phyloP scores from a whole-genome alignment of 345 rosid species.

The Syzygium aromaticum region DNA sequence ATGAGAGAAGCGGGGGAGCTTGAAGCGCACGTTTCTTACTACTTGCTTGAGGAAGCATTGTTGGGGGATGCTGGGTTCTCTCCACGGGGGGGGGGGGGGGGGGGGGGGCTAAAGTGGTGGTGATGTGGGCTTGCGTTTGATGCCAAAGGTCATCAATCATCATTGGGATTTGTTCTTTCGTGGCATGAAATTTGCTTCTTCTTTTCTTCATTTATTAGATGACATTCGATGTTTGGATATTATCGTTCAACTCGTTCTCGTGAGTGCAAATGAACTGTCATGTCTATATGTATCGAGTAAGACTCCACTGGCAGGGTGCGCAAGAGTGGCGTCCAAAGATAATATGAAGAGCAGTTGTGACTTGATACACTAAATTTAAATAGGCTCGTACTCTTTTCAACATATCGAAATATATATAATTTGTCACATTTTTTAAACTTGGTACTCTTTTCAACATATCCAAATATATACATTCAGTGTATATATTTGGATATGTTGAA shows the following conservation, averaged over 20 bases:
- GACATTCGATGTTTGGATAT: neutral
- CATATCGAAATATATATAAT: too few species aligned
- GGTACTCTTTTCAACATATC: too few species aligned
- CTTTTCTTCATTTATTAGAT: rapidly evolving
- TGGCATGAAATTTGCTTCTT: neutral
- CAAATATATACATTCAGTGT: too few species aligned
- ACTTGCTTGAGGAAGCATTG: neutral
- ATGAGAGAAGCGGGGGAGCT: neutral
- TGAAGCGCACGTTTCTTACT: neutral
- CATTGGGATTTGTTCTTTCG: neutral
- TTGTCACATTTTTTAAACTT: too few species aligned
- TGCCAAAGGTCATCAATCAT: neutral
- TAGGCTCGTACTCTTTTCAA: too few species aligned
- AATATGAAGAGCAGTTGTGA: neutral
- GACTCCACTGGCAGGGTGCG: rapidly evolving
- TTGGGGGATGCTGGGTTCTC: neutral
- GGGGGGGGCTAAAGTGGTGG: neutral
- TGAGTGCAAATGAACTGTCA: rapidly evolving
- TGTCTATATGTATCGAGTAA: rapidly evolving
- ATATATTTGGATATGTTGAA: too few species aligned
- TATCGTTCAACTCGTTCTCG: too few species aligned
- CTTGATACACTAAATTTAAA: neutral
- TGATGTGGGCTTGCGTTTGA: neutral
- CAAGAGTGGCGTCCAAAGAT: rapidly evolving
- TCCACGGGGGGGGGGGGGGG: too few species aligned